Conservation (phyloP, 768 basidiomycete species). For the Boletus speciosus region DNA sequence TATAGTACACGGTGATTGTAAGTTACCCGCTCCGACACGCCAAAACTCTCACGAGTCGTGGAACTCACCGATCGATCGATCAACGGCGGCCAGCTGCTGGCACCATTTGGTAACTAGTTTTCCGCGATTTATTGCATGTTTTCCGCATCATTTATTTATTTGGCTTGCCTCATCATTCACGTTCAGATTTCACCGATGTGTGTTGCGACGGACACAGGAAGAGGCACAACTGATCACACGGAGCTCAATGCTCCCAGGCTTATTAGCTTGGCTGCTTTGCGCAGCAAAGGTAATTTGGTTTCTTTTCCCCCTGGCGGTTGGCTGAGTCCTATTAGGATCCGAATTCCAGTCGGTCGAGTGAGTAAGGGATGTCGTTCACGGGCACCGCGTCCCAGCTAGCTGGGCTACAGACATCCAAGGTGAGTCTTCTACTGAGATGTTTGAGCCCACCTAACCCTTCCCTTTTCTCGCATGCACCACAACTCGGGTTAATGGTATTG, state of each 20-base stretch:
- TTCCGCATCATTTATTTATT: neutral
- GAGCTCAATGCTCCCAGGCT: neutral
- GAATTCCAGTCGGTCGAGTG: neutral
- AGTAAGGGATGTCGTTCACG: neutral
- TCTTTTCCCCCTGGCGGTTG: neutral
- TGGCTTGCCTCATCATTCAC: neutral
- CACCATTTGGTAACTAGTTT: too few species aligned
- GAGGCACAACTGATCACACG: too few species aligned
- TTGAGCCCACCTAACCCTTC: neutral
- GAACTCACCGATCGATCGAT: too few species aligned
- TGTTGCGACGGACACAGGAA: neutral
- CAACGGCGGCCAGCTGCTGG: too few species aligned
- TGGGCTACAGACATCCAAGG: conserved; percentile 17
- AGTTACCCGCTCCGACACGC: too few species aligned
- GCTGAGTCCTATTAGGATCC: neutral
- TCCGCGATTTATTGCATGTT: too few species aligned
- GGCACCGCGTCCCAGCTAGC: neutral
- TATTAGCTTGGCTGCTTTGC: neutral
- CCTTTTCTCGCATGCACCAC: neutral
- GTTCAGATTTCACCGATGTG: neutral
- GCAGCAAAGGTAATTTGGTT: neutral
- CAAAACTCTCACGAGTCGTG: too few species aligned
- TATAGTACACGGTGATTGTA: too few species aligned
- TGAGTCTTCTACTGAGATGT: neutral
- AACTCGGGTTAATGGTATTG: neutral